Evolutionary conservation across 2,329 filamentous ascomycete genomes (phyloP), one percentile per base, ranked within the genome.

Genomic region (Fusarium ramigenum): DNA sequence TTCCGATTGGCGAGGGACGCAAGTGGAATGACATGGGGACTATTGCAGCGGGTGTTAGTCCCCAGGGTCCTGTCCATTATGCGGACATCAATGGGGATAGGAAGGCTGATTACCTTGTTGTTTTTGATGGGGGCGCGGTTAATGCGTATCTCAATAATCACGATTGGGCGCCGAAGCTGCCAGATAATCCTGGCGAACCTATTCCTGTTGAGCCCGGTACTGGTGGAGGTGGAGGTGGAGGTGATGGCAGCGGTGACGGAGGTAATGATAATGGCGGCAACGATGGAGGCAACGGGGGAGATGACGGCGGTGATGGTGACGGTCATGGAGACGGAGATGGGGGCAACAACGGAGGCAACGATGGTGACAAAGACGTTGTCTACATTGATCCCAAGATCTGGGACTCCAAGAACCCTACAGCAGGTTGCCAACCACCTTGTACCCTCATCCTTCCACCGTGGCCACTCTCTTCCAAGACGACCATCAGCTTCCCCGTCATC

Each of bases 51-150:
- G 69, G 70, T 5, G 68, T 71, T 8, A 42, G 14, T 6, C 70
- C 68, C 9, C 68, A 72, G 4, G 70, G 68, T 1, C 43, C 58
- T 42, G 72, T 76, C 2, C 40, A 30, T 1, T 76, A 68, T 4
- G 74, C 74, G 2, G 74, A 76, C 25, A 32, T 74, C 32, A 59
- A 76, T 10, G 73, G 74, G 3, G 70, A 76, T 21, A 44, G 70
- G 0, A 72, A 72, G 21, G 54, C 42, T 16, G 73, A 75, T 23
- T 74, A 76, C 14, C 60, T 76, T 25, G 59, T 71, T 15, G 46
- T 47, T 1, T 65, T 65, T 32, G 44, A 34, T 10, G 64, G 64
- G 1, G 71, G 72, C 0, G 34, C 34, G 5, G 23, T 75, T 57
- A 72, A 72, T 21, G 72, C 61, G 18, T 75, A 70, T 7, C 53